A percentile compares a stretch with the other conserved stretches of the same genome.
Evolutionary conservation across 2,329 filamentous ascomycete species (phyloP).

Genomic region (Cladosporium sp.): DNA sequence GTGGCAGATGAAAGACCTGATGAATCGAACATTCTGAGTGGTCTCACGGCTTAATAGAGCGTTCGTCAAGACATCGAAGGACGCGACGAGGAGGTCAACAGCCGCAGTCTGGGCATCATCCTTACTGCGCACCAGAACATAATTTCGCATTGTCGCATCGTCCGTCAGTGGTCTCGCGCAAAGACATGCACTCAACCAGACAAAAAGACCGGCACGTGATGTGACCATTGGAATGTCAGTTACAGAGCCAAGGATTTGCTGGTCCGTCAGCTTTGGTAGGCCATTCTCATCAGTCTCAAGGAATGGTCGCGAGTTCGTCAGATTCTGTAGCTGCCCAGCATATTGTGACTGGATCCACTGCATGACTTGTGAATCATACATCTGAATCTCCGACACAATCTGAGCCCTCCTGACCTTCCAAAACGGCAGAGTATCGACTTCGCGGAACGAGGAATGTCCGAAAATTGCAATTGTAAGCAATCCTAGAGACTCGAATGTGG

Average conservation of each 20-base stretch:
- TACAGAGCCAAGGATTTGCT: constrained; percentile 47
- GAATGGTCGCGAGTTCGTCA: constrained; percentile 49
- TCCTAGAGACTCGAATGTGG: constrained; percentile 38
- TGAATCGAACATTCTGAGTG: constrained; percentile 64
- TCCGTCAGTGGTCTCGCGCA: constrained; percentile 81
- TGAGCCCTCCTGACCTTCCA: constrained; percentile 32
- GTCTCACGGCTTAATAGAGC: constrained; percentile 73
- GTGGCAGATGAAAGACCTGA: constrained; percentile 86
- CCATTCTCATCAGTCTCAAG: constrained; percentile 68
- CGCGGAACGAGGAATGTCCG: constrained; percentile 31
- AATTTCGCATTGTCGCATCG: constrained; percentile 74
- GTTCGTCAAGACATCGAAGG: constrained; percentile 88
- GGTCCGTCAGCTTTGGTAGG: constrained; percentile 64
- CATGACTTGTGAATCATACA: constrained; percentile 38
- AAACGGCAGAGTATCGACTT: constrained; percentile 33
- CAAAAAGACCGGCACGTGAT: constrained; percentile 78
- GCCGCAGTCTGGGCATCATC: constrained; percentile 76
- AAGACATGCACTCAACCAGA: constrained; percentile 82
- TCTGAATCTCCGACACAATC: constrained; percentile 35
- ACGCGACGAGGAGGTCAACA: constrained; percentile 80
- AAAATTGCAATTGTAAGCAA: constrained; percentile 35
- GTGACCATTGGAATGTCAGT: constrained; percentile 69
- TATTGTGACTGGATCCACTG: constrained; percentile 38
- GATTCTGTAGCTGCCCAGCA: constrained; percentile 33
- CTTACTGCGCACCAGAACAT: constrained; percentile 83